A percentile compares a stretch with the other conserved stretches of the same genome.
These are phyloP conservation scores for Phytophthora pinifolia DNA, from an alignment of 352 stramenopile species.

Conservation along the genomic window DNA sequence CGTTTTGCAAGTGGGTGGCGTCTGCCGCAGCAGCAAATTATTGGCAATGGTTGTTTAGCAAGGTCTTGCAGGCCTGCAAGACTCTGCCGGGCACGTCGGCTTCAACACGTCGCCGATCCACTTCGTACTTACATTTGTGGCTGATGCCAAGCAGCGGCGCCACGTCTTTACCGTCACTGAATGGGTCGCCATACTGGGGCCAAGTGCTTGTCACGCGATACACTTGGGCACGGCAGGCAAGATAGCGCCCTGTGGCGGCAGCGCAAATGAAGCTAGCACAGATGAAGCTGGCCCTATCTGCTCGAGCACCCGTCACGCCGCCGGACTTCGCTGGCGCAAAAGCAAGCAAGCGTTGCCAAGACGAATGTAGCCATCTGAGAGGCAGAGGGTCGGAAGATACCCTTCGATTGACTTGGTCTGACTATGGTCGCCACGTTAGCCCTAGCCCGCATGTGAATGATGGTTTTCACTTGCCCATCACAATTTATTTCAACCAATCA, in stretches of 20 bases:
- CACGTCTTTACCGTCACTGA: slow-evolving; percentile 7
- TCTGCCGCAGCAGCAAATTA: no score
- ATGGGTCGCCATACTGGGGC: no score
- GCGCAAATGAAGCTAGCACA: no score
- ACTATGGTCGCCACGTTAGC: slow-evolving; percentile 19
- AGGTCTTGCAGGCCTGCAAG: background rate
- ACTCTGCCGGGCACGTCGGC: slow-evolving; percentile 7
- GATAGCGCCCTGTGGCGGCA: no score
- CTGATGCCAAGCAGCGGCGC: slow-evolving; percentile 6
- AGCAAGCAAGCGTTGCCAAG: background rate
- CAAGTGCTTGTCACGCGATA: no score
- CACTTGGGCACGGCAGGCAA: no score
- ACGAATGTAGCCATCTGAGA: slow-evolving; percentile 20
- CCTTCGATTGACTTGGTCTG: slow-evolving; percentile 23
- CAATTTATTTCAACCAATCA: no score
- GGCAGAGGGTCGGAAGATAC: slow-evolving; percentile 28
- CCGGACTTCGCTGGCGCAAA: slow-evolving; percentile 13
- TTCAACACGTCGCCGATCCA: slow-evolving; percentile 16
- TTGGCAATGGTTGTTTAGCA: background rate
- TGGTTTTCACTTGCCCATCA: slow-evolving; percentile 14
- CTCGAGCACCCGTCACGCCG: background rate
- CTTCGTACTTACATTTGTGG: slow-evolving; percentile 15
- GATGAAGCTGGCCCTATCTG: background rate
- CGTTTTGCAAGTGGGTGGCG: no score
- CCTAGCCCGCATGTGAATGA: slow-evolving; percentile 16